A percentile compares a stretch with the other conserved stretches of the same genome.
phyloP scores from a whole-genome alignment of 306 rosid species.

The Quercus engelmannii region DNA sequence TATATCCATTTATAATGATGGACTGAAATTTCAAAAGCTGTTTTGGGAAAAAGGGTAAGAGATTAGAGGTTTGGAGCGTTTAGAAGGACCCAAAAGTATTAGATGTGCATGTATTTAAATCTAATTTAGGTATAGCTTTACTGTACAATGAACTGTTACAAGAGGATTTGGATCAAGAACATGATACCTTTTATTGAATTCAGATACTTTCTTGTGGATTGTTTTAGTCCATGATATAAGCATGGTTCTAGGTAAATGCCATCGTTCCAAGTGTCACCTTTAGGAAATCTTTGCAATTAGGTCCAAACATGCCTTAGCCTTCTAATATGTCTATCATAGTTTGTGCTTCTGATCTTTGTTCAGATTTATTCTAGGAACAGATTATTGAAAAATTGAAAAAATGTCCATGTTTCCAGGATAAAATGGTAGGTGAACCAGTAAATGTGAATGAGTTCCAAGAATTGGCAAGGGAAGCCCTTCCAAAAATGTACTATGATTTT shows the following conservation, averaged over 20 bases:
- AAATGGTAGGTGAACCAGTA: conserved; percentile 47
- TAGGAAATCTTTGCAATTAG: neutral
- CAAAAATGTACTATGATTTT: conserved; percentile 58
- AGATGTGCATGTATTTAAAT: too few relatives aligned
- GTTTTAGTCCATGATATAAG: too few relatives aligned
- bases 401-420: conserved; percentile 25
- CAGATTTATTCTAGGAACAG: neutral
- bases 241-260: neutral
- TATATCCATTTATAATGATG: neutral
- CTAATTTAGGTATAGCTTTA: too few relatives aligned
- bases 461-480: conserved; percentile 49
- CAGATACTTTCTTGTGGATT: too few relatives aligned
- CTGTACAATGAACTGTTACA: too few relatives aligned
- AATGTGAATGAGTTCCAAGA: conserved; percentile 55
- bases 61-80: too few relatives aligned
- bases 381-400: neutral
- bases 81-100: too few relatives aligned
- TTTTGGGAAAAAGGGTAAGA: too few relatives aligned
- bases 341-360: neutral
- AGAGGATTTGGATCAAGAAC: too few relatives aligned
- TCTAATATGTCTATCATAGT: neutral
- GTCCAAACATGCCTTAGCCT: neutral
- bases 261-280: neutral
- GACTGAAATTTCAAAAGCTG: too few relatives aligned
- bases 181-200: too few relatives aligned